Evolutionary conservation across 441 rosid species (phyloP).

Genomic region (Gossypium laxum): DNA sequence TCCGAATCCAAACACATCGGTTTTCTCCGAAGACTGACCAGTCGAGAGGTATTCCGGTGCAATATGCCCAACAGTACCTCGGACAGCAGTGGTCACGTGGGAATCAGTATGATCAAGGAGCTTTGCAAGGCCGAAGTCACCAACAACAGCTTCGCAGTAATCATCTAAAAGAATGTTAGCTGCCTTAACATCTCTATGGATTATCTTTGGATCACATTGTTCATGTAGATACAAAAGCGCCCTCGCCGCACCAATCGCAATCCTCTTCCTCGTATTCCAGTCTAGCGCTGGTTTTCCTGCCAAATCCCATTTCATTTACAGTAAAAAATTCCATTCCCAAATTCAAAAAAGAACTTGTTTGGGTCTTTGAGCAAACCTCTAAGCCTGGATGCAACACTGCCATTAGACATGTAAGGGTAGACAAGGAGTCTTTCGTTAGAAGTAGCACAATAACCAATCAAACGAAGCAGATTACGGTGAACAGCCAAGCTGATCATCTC

Average conservation of each 20-base stretch:
- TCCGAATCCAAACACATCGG: constrained; percentile 86
- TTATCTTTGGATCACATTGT: constrained; percentile 86
- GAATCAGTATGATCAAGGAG: constrained; percentile 78
- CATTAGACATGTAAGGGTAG: constrained; percentile 80
- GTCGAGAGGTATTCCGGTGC: constrained; percentile 87
- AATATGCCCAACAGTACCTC: constrained; percentile 86
- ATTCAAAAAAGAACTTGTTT: not conserved
- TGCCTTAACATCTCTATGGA: constrained; percentile 85
- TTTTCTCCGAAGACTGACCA: constrained; percentile 83
- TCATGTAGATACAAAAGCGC: constrained; percentile 78
- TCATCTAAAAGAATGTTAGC: constrained; percentile 77
- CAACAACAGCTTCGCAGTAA: constrained; percentile 68
- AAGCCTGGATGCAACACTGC: constrained; percentile 83
- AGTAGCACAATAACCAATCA: constrained; percentile 65
- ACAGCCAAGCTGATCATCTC: constrained; percentile 90
- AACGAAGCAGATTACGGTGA: constrained; percentile 66
- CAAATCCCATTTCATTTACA: not conserved
- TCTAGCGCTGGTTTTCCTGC: constrained; percentile 67
- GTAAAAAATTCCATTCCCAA: not conserved
- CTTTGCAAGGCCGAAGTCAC: constrained; percentile 85
- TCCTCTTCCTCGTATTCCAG: constrained; percentile 76
- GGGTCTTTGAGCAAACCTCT: constrained; percentile 42
- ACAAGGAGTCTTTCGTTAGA: constrained; percentile 68
- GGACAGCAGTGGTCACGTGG: constrained; percentile 81
- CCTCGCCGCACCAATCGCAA: constrained; percentile 75